These are phyloP conservation scores for Gigaspora rosea DNA, from an alignment of 192 early-diverging fungal genomes.

Conservation along the genomic window DNA sequence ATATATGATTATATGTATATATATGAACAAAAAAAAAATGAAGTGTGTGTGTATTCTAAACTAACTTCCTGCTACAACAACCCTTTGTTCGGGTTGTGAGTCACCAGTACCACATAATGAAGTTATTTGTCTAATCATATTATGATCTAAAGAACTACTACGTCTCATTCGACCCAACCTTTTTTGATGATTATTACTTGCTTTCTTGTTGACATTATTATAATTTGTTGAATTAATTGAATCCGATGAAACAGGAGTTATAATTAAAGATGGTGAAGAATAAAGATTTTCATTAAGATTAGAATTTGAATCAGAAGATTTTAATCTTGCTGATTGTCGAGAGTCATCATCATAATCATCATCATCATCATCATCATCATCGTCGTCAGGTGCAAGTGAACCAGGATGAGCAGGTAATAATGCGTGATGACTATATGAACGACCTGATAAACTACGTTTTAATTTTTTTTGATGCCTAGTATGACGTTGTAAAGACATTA, in stretches of 20 bases:
- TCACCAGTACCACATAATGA: constrained; percentile 16
- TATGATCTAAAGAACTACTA: constrained; percentile 35
- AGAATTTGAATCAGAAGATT: background rate
- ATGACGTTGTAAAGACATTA: background rate
- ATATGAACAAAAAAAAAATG: too few relatives aligned
- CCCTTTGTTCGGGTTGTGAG: constrained; percentile 17
- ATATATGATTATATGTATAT: too few relatives aligned
- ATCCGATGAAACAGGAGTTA: background rate
- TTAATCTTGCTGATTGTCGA: background rate
- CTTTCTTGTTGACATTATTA: background rate
- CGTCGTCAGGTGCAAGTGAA: background rate
- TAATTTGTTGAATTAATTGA: background rate
- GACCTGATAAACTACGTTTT: constrained; percentile 30
- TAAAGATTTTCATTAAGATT: background rate
- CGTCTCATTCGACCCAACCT: constrained; percentile 26
- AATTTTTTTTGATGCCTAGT: background rate
- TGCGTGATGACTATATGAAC: constrained; percentile 32
- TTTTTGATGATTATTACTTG: constrained; percentile 18
- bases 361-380: constrained; percentile 4
- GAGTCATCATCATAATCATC: constrained; percentile 1
- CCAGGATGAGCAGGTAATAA: background rate
- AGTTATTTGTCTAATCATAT: constrained; percentile 33
- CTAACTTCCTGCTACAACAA: constrained; percentile 32
- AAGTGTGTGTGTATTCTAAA: too few relatives aligned
- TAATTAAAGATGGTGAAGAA: background rate